Percentiles rank a stretch among this genome's conserved stretches.
These are phyloP conservation scores for Aspergillus ibericus DNA, from an alignment of 2,329 filamentous ascomycete genomes.

Conservation along the genomic window DNA sequence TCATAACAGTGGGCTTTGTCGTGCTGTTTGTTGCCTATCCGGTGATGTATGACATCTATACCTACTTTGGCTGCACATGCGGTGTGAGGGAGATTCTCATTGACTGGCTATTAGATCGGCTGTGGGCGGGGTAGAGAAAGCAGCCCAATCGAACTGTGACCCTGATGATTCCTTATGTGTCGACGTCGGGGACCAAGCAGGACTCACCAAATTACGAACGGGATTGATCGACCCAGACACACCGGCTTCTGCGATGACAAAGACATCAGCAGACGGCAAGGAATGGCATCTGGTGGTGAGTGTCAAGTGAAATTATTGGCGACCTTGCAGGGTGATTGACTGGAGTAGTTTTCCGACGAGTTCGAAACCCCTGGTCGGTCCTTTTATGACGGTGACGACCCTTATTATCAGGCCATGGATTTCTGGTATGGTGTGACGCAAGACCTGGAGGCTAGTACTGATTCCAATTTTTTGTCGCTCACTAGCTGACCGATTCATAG, in stretches of 20 bases:
- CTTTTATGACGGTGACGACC: constrained; percentile 70
- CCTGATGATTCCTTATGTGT: constrained; percentile 50
- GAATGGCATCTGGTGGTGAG: constrained; percentile 62
- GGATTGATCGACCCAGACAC: constrained; percentile 69
- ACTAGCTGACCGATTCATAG: constrained; percentile 34
- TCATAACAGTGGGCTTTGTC: constrained; percentile 62
- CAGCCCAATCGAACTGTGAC: constrained; percentile 35
- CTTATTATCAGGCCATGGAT: constrained; percentile 67
- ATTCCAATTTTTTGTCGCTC: neutral
- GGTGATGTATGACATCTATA: constrained; percentile 57
- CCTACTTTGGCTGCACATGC: neutral
- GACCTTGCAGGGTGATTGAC: constrained; percentile 4
- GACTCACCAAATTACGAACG: constrained; percentile 61
- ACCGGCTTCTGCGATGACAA: constrained; percentile 57
- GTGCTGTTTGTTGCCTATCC: constrained; percentile 69
- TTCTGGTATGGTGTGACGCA: constrained; percentile 71
- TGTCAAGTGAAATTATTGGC: constrained; percentile 3
- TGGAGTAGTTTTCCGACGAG: constrained; percentile 64
- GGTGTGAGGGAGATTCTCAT: neutral
- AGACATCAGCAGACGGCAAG: constrained; percentile 59
- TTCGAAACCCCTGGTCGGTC: constrained; percentile 67
- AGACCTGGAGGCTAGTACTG: constrained; percentile 60
- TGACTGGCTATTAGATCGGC: constrained; percentile 52
- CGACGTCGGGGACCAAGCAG: constrained; percentile 48
- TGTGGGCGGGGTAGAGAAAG: constrained; percentile 47